Base-by-base conservation (phyloP, 2,329 filamentous ascomycete species). In the Botrytis squamosa region DNA sequence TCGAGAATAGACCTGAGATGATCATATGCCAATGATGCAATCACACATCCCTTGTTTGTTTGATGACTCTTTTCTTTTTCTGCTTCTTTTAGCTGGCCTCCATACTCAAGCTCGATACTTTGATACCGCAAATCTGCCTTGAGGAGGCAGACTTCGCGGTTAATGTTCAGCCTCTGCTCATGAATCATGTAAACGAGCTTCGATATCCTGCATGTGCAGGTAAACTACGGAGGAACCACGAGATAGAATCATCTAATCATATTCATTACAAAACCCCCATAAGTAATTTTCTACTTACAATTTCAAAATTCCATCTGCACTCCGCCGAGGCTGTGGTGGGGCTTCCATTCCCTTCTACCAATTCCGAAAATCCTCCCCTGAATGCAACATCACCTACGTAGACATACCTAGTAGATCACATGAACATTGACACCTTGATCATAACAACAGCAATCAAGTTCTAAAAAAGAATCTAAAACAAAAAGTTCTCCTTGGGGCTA, bases 1-100 rank as follows among this genome's bases (percentile, higher is more conserved):
- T 49, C 44, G 29, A 66, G 64, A 66, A 68, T 55, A 68, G 65
- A 55, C 65, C 18, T 42, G 46, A 46, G 38, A 63, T 71, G 57
- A 59, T 72, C 38, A 67, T 38, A 36, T 44, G 16, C 52, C 38
- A 49, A 72, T 60, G 70, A 72, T 72, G 70, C 29, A 72, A 67
- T 59, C 38, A 29, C 16, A 38, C 8, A 44, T 20, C 38, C 62
- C 29, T 29, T 14, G 10, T 14, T 10, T n/a, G 20, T 14, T 46
- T 16, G 29, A 49, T 63, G 44, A 52, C 64, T 52, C 25, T 36
- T 40, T 40, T 25, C 36, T 42, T 12, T 68, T 16, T 57, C 18
- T n/a, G 22, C 33, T 33, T 33, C 10, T 44, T 25, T 33, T 33
- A 16, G 22, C 22, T 20, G 33, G 20, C 62, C 38, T 18, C 42